Evolutionary conservation across 2,329 filamentous ascomycete species (phyloP), one percentile per base, ranked within the genome.

Genomic region (Eurotiales sp.): DNA sequence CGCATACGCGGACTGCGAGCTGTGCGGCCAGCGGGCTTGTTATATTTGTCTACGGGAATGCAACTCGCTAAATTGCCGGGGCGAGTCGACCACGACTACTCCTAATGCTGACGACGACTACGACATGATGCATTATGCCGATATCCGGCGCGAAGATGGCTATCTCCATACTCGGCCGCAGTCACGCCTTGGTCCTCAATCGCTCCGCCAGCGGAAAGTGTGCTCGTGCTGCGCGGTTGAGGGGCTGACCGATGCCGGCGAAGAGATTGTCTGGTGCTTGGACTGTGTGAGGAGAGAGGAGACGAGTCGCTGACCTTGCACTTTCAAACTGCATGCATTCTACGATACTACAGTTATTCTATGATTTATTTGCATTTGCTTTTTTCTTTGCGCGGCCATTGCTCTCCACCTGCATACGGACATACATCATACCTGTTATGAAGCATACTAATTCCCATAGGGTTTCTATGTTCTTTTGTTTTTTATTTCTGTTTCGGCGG

Each of bases 1-100:
- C 46, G 69, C 69, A 3, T 73, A 72, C 52, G 65, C 69, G 14
- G 67, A 72, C 52, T 73, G 69, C 52, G 66, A 71, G 46, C 49
- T 72, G 11, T 73, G 71, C 46, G 60, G 59, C 8, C 54, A 68
- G 37, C 61, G 70, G 32, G 64, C 69, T 30, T 73, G 71, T 47
- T 73, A 71, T 52, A 71, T 73, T 32, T 73, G 70, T 58, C 57
- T 73, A 39, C 63, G 70, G 14, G 64, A 70, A 48, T 73, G 71
- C 46, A 67, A 70, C 46, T 58, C 62, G 5, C 15, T 55, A 14
- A 51, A 62, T 43, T 72, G 69, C 50, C 50, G 56, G n/a, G 56
- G 57, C 8, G 53, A 43, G 8, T 45, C 34, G 14, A 23, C 29
- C 7, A 36, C n/a, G 8, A 36, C 19, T 17, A 34, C 15, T 2